Evolutionary conservation across 2,329 filamentous ascomycete genomes (phyloP), one percentile per base, ranked within the genome.

Genomic region (Aquanectria penicillioides): DNA sequence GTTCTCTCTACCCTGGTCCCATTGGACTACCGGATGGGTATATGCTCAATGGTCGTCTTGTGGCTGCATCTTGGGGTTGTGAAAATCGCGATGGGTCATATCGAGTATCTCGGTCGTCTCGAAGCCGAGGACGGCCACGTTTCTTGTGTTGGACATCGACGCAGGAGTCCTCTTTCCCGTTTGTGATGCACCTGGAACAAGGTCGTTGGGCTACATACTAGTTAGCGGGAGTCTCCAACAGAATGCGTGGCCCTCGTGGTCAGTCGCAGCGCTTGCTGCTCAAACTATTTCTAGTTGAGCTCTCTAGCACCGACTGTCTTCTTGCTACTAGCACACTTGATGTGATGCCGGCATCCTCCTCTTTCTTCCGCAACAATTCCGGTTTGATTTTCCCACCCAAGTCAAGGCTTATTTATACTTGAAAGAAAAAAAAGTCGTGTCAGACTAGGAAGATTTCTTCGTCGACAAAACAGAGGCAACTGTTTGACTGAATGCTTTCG

Each of bases 91-190:
- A 72, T 13, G 78, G 72, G 57, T 88, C 86, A 67, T 84, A 88
- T 62, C 86, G 81, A 44, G 82, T 71, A 63, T 89, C 86, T 66
- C 85, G 80, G 59, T 92, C 89, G 71, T 94, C 91, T 68, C 91
- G 86, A 65, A 95, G 79, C 63, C 92, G 84, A 59, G 92, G 92
- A 44, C 92, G 84, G 36, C 92, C 92, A 67, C 92, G 82, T 74
- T 94, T 95, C 76, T 94, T 95, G 76, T 95, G 92, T 71, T 93
- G 89, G 28, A 95, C 91, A 75, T 95, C 92, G 67, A 92, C 82
- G 71, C 92, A 95, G 7, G 88, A 83, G 57, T 93, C 90, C 80
- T 94, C 83, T 69, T 94, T 95, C 59, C 90, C 90, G 70, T 92
- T 92, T 68, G 87, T 87, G 28, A 90, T 79, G 72, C 92, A 95